A percentile compares a stretch with the other conserved stretches of the same genome.
These are phyloP conservation scores for Solanum hybrid DNA, from an alignment of 305 asterid genomes.

Conservation along the genomic window DNA sequence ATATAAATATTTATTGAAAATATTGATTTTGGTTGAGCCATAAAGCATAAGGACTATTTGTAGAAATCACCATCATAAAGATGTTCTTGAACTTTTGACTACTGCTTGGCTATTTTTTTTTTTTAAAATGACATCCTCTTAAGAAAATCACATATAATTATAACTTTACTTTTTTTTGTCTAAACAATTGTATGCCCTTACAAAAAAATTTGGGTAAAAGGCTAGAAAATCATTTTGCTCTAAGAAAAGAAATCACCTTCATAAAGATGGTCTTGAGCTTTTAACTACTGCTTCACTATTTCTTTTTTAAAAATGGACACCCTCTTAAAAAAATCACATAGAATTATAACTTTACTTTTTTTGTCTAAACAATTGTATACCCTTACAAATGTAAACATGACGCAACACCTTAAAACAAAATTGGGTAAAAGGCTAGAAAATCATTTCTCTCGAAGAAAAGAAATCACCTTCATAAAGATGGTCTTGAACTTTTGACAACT, in stretches of 20 bases:
- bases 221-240: too few relatives aligned
- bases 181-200: background rate
- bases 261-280: background rate
- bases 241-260: background rate
- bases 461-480: too few relatives aligned
- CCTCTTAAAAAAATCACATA: background rate
- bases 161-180: background rate
- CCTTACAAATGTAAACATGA: background rate
- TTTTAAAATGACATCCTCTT: too few relatives aligned
- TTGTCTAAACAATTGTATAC: background rate
- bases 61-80: background rate
- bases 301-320: background rate
- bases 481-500: too few relatives aligned
- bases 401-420: background rate
- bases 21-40: background rate
- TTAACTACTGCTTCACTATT: background rate
- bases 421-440: too few relatives aligned
- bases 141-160: too few relatives aligned
- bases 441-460: too few relatives aligned
- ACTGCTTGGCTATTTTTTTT: background rate
- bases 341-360: too few relatives aligned
- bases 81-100: background rate
- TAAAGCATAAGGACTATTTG: background rate
- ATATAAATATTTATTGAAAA: background rate
- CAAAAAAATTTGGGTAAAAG: too few relatives aligned